A percentile compares a stretch with the other conserved stretches of the same genome.
These are phyloP conservation scores for Pseudoturritis turrita DNA, from an alignment of 345 rosid genomes.

Conservation along the genomic window DNA sequence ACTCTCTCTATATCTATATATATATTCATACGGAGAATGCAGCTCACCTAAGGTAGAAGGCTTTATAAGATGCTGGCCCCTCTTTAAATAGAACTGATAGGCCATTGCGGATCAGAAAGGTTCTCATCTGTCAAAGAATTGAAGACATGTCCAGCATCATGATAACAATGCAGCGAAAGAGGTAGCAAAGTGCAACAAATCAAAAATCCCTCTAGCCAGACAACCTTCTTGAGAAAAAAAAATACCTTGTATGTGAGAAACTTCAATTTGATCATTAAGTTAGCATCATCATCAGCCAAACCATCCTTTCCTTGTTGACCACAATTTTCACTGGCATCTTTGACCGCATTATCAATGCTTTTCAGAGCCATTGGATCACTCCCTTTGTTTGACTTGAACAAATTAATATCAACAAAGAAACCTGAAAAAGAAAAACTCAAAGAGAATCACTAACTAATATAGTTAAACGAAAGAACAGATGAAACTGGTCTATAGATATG, in stretches of 20 bases:
- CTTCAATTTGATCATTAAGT: slow-evolving; percentile 90
- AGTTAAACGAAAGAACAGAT: neutral
- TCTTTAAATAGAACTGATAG: slow-evolving; percentile 76
- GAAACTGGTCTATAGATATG: slow-evolving; percentile 3
- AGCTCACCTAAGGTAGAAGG: slow-evolving; percentile 64
- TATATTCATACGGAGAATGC: slow-evolving; percentile 1
- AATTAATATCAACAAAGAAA: slow-evolving; percentile 82
- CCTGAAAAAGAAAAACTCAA: slow-evolving; percentile 41
- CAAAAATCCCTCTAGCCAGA: neutral
- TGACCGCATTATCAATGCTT: slow-evolving; percentile 30
- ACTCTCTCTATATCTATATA: neutral
- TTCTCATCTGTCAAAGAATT: slow-evolving; percentile 57
- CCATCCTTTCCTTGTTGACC: slow-evolving; percentile 35
- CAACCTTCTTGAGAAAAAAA: neutral
- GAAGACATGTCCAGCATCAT: slow-evolving; percentile 11
- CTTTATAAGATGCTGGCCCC: slow-evolving; percentile 82
- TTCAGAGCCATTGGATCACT: slow-evolving; percentile 47
- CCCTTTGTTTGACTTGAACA: slow-evolving; percentile 76
- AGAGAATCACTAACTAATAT: slow-evolving; percentile 19
- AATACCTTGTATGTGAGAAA: slow-evolving; percentile 91
- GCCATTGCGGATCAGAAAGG: slow-evolving; percentile 95
- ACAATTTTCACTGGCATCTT: slow-evolving; percentile 39
- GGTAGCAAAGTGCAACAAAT: slow-evolving; percentile 3
- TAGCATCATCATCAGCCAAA: slow-evolving; percentile 84
- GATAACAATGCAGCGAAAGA: slow-evolving; percentile 9